A percentile compares a stretch with the other conserved stretches of the same genome.
These are phyloP conservation scores for Sphagnum contortum DNA, from an alignment of 225 moss, liverwort and hornwort genomes.

Conservation along the genomic window DNA sequence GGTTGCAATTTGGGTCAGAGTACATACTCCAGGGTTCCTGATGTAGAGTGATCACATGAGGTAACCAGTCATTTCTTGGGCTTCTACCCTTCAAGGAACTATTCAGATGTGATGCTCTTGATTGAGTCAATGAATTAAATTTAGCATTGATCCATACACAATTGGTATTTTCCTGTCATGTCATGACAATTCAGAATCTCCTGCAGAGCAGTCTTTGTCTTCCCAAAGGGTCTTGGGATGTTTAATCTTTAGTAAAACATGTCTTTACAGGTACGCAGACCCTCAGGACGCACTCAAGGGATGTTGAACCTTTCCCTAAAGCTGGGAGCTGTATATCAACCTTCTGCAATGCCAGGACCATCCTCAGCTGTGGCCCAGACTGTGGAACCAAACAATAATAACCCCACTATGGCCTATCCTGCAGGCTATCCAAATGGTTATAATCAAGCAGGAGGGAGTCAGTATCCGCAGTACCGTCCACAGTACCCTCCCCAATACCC, in stretches of 20 bases:
- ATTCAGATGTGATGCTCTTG: no score
- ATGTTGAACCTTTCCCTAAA: slow-evolving; percentile 44
- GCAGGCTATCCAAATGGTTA: slow-evolving; percentile 33
- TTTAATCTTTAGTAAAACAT: neutral
- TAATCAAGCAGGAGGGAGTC: slow-evolving; percentile 16
- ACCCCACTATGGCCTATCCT: slow-evolving; percentile 28
- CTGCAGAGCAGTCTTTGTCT: neutral
- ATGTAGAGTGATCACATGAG: no score
- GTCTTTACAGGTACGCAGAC: slow-evolving; percentile 40
- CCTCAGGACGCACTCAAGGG: slow-evolving; percentile 58
- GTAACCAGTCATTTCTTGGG: no score
- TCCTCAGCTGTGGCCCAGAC: neutral
- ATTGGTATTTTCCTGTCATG: no score
- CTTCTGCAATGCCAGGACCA: neutral
- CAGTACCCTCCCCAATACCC: slow-evolving; percentile 26
- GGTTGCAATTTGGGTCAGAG: no score
- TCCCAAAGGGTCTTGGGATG: neutral
- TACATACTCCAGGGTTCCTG: no score
- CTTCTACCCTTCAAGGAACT: no score
- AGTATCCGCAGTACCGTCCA: slow-evolving; percentile 1
- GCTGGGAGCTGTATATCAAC: slow-evolving; percentile 31
- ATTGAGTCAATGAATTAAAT: neutral
- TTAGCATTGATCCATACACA: no score
- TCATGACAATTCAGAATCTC: no score
- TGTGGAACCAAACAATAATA: slow-evolving; percentile 3